Evolutionary conservation across 306 rosid species (phyloP), one percentile per base, ranked within the genome.

Genomic region (Lupinus albus): DNA sequence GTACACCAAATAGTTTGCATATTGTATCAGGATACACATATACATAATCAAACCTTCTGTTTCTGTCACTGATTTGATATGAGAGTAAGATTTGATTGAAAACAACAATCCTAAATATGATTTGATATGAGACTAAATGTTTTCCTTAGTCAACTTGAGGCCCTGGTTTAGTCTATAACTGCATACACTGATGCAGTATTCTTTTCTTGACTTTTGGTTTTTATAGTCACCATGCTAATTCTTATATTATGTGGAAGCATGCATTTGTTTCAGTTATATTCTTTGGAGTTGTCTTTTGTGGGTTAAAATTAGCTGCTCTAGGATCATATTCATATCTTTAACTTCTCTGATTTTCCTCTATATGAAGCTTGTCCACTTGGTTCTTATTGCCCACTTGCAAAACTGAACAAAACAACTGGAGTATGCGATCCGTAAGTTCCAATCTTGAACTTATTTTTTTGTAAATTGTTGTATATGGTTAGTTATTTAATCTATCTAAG

Each of bases 291-390:
- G 20, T 51, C 36, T 59, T 51, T 45, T 25, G 28, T 30, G 61
- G 48, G 25, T 48, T 62, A 62, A 74, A 69, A 13, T 20, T 18
- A 32, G 12, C 3, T 46, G 10, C 21, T 67, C 12, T 18, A 15
- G 20, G 47, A 61, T 62, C 50, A 38, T 53, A 18, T 68, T 63
- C 50, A 30, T 53, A 18, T 68, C 33, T 69, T 58, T 58, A 62
- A 51, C 69, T 49, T 53, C 11, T 70, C 15, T 73, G n/a, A 15
- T 70, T 71, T 74, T 56, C 41, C 47, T 78, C 61, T 74, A 13
- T 61, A 83, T 87, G 88, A 75, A 90, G 96, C 96, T 64, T 87
- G 96, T 73, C 96, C 96, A 50, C 86, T 84, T 41, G 95, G 96
- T 63, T 82, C 96, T 53, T 82, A 85, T 67, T 90, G 96, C 66